A percentile compares a stretch with the other conserved stretches of the same genome.
phyloP scores from a whole-genome alignment of 306 rosid genomes.

The cucumber (Cucumis sativus) region DNA sequence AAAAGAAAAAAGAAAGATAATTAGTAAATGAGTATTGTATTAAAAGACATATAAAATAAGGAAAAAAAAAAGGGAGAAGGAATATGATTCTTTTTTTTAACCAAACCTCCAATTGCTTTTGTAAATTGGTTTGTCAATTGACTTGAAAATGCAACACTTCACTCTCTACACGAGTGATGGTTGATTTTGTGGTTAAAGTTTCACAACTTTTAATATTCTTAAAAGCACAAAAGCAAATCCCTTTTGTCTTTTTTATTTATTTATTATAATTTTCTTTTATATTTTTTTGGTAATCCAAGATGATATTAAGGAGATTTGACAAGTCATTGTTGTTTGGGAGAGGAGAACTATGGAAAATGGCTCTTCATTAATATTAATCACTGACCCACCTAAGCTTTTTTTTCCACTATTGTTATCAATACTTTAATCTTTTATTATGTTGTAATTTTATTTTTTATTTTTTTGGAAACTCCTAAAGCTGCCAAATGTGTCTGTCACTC shows the following conservation, averaged over 20 bases:
- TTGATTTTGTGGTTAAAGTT: constrained; percentile 10
- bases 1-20: neutral
- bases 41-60: constrained; percentile 1
- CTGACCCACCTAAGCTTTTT: neutral
- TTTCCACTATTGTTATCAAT: neutral
- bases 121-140: neutral
- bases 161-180: constrained; percentile 13
- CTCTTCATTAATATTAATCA: constrained; percentile 7
- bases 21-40: neutral
- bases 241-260: constrained; percentile 11
- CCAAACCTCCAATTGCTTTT: neutral
- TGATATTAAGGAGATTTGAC: constrained; percentile 12
- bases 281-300: constrained; percentile 8
- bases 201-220: constrained; percentile 17
- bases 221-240: constrained; percentile 22
- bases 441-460: neutral
- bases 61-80: constrained; percentile 4
- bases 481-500: constrained; percentile 38
- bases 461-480: constrained; percentile 31
- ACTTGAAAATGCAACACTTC: neutral
- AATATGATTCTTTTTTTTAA: neutral
- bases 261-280: no score
- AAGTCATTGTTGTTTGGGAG: constrained; percentile 1
- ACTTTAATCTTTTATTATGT: no score
- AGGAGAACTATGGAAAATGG: constrained; percentile 8